A percentile compares a stretch with the other conserved stretches of the same genome.
Evolutionary conservation across 169 alveolate genomes (phyloP).

Genomic region (Plasmodium gaboni): DNA sequence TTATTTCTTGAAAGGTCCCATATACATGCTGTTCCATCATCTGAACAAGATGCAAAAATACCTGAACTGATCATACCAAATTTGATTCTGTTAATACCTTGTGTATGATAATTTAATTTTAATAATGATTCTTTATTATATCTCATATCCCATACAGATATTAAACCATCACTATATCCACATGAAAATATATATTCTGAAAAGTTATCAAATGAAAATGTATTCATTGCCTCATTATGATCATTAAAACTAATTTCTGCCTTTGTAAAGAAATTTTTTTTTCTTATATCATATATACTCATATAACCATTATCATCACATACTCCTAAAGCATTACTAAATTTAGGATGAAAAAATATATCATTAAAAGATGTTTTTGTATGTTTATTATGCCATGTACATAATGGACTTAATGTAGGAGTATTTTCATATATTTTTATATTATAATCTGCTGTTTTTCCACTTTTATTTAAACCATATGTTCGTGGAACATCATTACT

Average conservation of each 20-base stretch:
- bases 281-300: slow-evolving; percentile 58
- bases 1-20: slow-evolving; percentile 79
- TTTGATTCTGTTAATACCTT: slow-evolving; percentile 81
- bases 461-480: slow-evolving; percentile 70
- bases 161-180: slow-evolving; percentile 79
- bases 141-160: slow-evolving; percentile 84
- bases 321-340: slow-evolving; percentile 59
- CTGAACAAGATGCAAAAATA: slow-evolving; percentile 83
- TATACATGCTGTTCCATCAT: slow-evolving; percentile 82
- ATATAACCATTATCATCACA: slow-evolving; percentile 66
- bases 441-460: slow-evolving; percentile 62
- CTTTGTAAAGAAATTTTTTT: slow-evolving; percentile 44
- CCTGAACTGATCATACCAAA: slow-evolving; percentile 83
- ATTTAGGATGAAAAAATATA: slow-evolving; percentile 69
- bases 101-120: slow-evolving; percentile 79
- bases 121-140: slow-evolving; percentile 63
- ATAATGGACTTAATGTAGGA: slow-evolving; percentile 39
- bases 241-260: slow-evolving; percentile 45
- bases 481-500: slow-evolving; percentile 67
- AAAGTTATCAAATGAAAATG: slow-evolving; percentile 78
- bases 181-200: slow-evolving; percentile 70
- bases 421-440: slow-evolving; percentile 47
- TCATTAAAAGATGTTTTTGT: slow-evolving; percentile 46
- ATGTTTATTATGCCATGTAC: slow-evolving; percentile 56
- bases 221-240: slow-evolving; percentile 73